phyloP scores from a whole-genome alignment of 768 basidiomycete species.

The Botryobasidium botryosum region DNA sequence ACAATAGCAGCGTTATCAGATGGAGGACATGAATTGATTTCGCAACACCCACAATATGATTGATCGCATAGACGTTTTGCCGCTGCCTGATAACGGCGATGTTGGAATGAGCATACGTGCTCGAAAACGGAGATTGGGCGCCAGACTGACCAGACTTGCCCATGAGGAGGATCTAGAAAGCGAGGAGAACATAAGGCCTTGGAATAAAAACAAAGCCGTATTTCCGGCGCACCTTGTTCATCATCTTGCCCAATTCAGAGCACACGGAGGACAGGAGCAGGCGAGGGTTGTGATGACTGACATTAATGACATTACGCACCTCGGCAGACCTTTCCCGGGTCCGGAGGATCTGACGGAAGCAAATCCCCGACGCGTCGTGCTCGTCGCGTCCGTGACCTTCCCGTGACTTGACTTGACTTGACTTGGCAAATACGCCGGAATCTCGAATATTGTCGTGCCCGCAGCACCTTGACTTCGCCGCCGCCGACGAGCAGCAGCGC shows the following conservation, averaged over 20 bases:
- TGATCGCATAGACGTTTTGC: slow-evolving; percentile 88
- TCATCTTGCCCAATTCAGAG: neutral
- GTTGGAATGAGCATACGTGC: neutral
- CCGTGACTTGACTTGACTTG: no score
- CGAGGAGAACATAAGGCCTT: neutral
- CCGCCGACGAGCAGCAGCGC: no score
- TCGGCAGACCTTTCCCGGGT: neutral
- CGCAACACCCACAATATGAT: slow-evolving; percentile 75
- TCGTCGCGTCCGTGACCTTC: no score
- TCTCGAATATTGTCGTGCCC: no score
- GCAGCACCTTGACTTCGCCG: no score
- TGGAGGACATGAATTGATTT: neutral
- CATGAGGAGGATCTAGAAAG: slow-evolving; percentile 83
- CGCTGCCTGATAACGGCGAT: slow-evolving; percentile 20
- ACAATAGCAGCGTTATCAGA: slow-evolving; percentile 10
- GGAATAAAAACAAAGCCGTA: neutral
- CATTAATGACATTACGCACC: neutral
- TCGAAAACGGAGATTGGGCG: no score
- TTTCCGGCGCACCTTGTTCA: slow-evolving; percentile 5
- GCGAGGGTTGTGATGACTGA: neutral
- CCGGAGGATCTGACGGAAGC: no score
- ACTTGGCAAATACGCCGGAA: no score
- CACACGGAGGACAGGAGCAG: neutral
- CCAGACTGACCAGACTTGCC: slow-evolving; percentile 94
- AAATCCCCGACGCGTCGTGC: no score